Conservation (phyloP, 352 stramenopile species). For the Globisporangium abappressorium region DNA sequence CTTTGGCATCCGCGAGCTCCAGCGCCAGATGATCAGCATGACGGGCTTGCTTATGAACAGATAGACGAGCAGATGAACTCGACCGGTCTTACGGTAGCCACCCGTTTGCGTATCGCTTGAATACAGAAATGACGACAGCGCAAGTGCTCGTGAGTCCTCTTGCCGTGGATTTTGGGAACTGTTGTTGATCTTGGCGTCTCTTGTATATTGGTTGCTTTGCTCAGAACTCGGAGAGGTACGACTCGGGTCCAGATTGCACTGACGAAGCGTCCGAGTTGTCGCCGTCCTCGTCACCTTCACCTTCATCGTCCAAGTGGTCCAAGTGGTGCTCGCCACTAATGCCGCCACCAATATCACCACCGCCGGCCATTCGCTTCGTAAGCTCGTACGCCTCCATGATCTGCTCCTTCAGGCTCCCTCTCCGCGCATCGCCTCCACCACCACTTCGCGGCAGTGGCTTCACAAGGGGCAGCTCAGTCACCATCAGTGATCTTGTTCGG, state of each 20-base stretch:
- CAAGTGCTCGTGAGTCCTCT: not conserved
- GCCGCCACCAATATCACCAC: not conserved
- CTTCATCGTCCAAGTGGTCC: constrained; percentile 12
- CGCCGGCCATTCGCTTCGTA: not conserved
- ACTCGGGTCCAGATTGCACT: constrained; percentile 27
- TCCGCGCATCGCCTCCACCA: not conserved
- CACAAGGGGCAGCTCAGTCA: constrained; percentile 1
- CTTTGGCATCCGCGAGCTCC: constrained; percentile 74
- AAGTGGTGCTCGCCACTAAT: not conserved
- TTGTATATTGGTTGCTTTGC: not conserved
- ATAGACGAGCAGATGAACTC: not conserved
- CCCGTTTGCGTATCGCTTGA: not conserved
- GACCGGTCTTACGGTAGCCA: not conserved
- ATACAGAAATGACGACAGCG: not conserved
- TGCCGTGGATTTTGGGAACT: not conserved
- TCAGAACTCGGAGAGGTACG: constrained; percentile 36
- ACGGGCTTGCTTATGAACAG: constrained; percentile 41
- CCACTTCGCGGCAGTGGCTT: not conserved
- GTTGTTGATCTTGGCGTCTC: not conserved
- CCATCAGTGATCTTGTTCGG: not conserved
- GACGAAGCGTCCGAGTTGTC: constrained; percentile 21
- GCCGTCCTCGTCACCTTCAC: constrained; percentile 18
- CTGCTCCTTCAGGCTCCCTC: constrained; percentile 6
- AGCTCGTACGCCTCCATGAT: constrained; percentile 5
- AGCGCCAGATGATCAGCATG: constrained; percentile 68